These are phyloP conservation scores for Fomitopsis pulvina DNA, from an alignment of 768 basidiomycete species.

Conservation along the genomic window DNA sequence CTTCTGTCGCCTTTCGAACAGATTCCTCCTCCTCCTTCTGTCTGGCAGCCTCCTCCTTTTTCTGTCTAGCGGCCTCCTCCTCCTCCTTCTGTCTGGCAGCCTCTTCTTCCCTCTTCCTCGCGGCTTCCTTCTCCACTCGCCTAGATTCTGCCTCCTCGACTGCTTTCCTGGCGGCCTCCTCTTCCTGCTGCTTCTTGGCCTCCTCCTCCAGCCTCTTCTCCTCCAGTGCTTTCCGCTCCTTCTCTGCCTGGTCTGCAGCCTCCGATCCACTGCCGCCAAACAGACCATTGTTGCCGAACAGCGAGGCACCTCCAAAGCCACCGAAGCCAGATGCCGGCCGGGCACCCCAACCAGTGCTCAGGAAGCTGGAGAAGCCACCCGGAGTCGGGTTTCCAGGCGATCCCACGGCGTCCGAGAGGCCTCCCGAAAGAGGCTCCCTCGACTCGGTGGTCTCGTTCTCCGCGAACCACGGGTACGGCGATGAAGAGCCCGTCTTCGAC, in stretches of 20 bases:
- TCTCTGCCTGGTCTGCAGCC: neutral
- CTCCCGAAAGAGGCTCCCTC: neutral
- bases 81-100: slow-evolving; percentile 12
- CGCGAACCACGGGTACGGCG: neutral
- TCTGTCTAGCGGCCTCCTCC: slow-evolving; percentile 14
- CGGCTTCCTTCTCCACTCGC: slow-evolving; percentile 4
- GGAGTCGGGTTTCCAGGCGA: slow-evolving; percentile 5
- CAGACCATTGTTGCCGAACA: slow-evolving; percentile 4
- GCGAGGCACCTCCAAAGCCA: neutral
- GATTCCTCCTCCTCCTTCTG: slow-evolving; percentile 10
- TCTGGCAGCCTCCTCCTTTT: slow-evolving; percentile 12
- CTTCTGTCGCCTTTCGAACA: slow-evolving; percentile 5
- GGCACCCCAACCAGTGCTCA: slow-evolving; percentile 9
- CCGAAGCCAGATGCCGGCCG: neutral
- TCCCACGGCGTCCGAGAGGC: neutral
- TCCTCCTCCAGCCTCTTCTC: slow-evolving; percentile 14
- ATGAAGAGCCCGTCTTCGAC: neutral
- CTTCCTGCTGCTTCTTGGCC: slow-evolving; percentile 2
- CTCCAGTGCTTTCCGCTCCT: slow-evolving; percentile 13
- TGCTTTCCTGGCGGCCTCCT: neutral
- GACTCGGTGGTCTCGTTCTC: slow-evolving; percentile 1
- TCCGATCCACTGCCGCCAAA: slow-evolving; percentile 10
- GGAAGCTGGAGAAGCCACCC: slow-evolving; percentile 16
- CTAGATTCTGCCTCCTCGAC: slow-evolving; percentile 7
- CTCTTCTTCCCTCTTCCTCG: slow-evolving; percentile 10